Evolutionary conservation across 495 filamentous ascomycete genomes (phyloP), one percentile per base, ranked within the genome.

Genomic region (Aspergillus kassunensis): DNA sequence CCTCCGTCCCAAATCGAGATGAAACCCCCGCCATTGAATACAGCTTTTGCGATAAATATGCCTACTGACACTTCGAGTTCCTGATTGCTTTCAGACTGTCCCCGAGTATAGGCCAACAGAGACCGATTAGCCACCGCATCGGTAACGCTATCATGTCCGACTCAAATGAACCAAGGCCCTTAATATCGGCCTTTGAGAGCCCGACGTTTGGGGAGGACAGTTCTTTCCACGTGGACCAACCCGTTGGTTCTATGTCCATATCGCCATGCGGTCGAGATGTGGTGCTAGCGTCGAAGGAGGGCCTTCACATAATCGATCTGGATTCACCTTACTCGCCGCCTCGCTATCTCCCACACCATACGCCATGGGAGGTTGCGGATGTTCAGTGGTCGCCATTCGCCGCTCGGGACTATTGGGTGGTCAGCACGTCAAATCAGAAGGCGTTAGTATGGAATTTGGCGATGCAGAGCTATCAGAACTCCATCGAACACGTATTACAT

Each of bases 351-450:
- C 84, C 85, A 54, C 88, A 96, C 64, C 85, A 88, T 31, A 86
- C 89, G 7, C 85, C 88, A n/a, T 96, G 91, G 90, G 84, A 95
- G 44, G 91, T 97, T 4, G 90, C 91, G n/a, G 92, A 97, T 67
- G 92, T 97, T 34, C 92, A 97, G 68, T 97, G 92, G 92, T 95
- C 89, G 5, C 92, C 92, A 12, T 96, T 96, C 57, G 87, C 91
- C 9, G 83, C 82, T 7, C 81, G 92, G 39, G 87, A 95, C 59
- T 89, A 88, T 57, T 96, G 92, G 92, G 88, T 97, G 19, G 90
- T 87, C 20, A 95, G 89, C 37, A 95, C 92, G 3, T 90, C 89
- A 23, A 96, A 96, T 61, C 91, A 96, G 64, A 95, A 95, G 63
- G 93, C 91, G 19, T 76, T 97, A 43, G 89, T 97, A 8, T 96